These are phyloP conservation scores for Lepidium sativum DNA, from an alignment of 345 rosid genomes.

Conservation along the genomic window DNA sequence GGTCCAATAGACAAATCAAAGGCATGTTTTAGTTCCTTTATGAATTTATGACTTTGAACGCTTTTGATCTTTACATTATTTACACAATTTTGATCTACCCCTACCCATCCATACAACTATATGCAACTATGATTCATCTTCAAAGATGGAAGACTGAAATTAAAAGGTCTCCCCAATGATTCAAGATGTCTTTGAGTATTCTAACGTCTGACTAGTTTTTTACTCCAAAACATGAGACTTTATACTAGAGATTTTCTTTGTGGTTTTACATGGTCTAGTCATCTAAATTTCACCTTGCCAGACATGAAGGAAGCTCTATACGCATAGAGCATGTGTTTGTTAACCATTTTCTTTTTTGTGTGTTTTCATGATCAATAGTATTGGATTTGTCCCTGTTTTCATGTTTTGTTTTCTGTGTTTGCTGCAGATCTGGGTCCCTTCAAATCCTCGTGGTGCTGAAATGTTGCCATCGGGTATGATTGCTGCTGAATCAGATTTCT, in stretches of 20 bases:
- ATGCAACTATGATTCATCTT: neutral
- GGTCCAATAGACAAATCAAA: conserved; percentile 33
- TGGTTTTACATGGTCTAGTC: neutral
- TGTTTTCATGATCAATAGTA: neutral
- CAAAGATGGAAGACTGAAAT: neutral
- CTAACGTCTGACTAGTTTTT: neutral
- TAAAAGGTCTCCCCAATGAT: neutral
- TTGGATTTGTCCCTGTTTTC: conserved; percentile 6
- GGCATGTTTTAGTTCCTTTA: conserved; percentile 34
- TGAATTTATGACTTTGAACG: neutral
- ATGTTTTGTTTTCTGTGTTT: conserved; percentile 13
- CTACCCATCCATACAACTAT: neutral
- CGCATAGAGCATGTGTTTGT: neutral
- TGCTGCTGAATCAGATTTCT: conserved; percentile 76
- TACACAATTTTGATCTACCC: neutral
- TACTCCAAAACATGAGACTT: neutral
- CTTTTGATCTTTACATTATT: neutral
- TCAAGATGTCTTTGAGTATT: neutral
- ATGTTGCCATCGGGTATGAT: conserved; percentile 79
- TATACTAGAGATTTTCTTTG: neutral
- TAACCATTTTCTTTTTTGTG: neutral
- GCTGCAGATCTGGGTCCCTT: conserved; percentile 83
- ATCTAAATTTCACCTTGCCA: neutral
- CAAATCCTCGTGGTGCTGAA: conserved; percentile 96
- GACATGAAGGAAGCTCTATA: neutral